Conservation (phyloP, 73 alveolate genomes). For the Uronychia binucleata region DNA sequence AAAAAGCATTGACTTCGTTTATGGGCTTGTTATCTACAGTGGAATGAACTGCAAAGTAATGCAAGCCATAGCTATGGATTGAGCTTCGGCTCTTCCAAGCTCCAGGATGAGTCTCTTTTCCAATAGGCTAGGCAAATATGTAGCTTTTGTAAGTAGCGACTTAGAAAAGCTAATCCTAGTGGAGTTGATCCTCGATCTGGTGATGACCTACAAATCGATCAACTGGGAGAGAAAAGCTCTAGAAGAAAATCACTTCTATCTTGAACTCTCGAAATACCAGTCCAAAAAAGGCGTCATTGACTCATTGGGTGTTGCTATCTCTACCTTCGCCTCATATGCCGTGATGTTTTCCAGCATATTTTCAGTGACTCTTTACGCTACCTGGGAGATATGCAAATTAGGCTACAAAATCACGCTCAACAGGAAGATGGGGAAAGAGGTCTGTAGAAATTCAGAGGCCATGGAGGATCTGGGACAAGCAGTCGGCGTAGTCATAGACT, state of each 20-base stretch:
- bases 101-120: neutral
- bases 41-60: neutral
- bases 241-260: neutral
- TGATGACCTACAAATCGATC: neutral
- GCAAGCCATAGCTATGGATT: neutral
- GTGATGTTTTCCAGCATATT: neutral
- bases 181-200: neutral
- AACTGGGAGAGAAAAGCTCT: neutral
- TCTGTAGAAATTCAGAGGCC: neutral
- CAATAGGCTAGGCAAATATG: neutral
- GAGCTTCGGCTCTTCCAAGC: too few species aligned
- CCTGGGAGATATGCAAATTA: neutral
- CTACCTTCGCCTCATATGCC: neutral
- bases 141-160: neutral
- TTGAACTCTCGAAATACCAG: neutral
- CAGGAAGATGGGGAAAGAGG: neutral
- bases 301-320: neutral
- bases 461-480: neutral
- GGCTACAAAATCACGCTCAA: neutral
- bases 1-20: constrained; percentile 9
- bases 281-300: neutral
- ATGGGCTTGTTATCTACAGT: constrained; percentile 9
- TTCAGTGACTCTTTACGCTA: neutral
- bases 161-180: neutral
- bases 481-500: neutral